phyloP scores from a whole-genome alignment of 2,329 filamentous ascomycete species.

The Venturia carpophila region DNA sequence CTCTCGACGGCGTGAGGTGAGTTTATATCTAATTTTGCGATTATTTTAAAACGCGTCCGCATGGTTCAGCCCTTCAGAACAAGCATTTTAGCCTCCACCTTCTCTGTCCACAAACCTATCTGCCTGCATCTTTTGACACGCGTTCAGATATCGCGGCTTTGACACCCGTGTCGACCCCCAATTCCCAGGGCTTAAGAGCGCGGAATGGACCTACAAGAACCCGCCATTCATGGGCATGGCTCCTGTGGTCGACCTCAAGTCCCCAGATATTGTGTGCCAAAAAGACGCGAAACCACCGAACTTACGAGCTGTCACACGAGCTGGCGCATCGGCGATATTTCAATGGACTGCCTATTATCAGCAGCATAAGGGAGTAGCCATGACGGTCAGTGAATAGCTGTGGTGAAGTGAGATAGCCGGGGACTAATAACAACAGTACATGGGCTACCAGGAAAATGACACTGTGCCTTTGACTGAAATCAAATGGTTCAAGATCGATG shows the following conservation, averaged over 20 bases:
- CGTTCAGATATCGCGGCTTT: not conserved
- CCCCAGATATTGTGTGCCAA: constrained; percentile 10
- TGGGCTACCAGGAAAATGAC: not conserved
- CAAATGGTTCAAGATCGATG: constrained; percentile 12
- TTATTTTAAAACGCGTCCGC: not conserved
- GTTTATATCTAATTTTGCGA: not conserved
- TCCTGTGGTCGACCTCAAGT: not conserved
- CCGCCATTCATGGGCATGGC: not conserved
- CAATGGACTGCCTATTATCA: constrained; percentile 5
- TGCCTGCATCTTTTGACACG: not conserved
- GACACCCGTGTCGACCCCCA: not conserved
- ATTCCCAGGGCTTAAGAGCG: constrained; percentile 5
- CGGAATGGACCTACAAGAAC: constrained; percentile 9
- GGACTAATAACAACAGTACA: not conserved
- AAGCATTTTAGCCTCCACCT: too few species aligned
- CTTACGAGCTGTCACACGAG: not conserved
- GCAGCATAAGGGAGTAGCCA: constrained; percentile 2
- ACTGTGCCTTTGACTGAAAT: not conserved
- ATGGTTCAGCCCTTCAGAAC: not conserved
- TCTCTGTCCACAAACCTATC: too few species aligned
- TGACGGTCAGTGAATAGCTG: constrained; percentile 7
- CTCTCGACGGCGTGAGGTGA: not conserved
- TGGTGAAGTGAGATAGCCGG: not conserved
- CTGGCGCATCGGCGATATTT: not conserved
- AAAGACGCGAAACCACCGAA: not conserved